Conservation (phyloP, 164 flowering plant species). For the Paratinospora sagittata region DNA sequence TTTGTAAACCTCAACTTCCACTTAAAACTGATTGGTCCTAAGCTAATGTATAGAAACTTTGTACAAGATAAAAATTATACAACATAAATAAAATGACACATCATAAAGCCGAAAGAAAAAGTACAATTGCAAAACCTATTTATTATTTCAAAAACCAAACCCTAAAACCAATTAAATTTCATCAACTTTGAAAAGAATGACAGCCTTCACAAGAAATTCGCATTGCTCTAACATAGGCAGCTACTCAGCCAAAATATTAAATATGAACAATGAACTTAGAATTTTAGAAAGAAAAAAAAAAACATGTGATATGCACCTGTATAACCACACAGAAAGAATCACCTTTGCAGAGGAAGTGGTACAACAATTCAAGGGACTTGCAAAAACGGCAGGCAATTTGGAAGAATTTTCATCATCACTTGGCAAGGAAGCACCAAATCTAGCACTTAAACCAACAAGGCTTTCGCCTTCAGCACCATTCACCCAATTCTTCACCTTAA, state of each 20-base stretch:
- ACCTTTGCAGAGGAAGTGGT: conserved; percentile 55
- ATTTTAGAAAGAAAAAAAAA: not conserved
- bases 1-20: not conserved
- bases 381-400: conserved; percentile 40
- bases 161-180: not conserved
- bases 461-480: conserved; percentile 41
- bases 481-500: conserved; percentile 71
- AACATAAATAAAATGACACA: not conserved
- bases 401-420: conserved; percentile 26
- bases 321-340: conserved; percentile 2
- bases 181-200: not conserved
- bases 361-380: conserved; percentile 57
- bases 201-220: not conserved
- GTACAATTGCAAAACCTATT: not conserved
- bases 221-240: not conserved
- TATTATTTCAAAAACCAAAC: not conserved
- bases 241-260: not conserved
- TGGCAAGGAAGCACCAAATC: conserved; percentile 67
- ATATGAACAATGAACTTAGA: not conserved
- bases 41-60: not conserved
- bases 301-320: not conserved
- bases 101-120: not conserved
- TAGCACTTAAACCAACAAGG: conserved; percentile 54
- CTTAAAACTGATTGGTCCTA: not conserved
- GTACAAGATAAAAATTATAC: not conserved